These are phyloP conservation scores for Chaetomium sp. DNA, from an alignment of 2,329 filamentous ascomycete species.

Conservation along the genomic window DNA sequence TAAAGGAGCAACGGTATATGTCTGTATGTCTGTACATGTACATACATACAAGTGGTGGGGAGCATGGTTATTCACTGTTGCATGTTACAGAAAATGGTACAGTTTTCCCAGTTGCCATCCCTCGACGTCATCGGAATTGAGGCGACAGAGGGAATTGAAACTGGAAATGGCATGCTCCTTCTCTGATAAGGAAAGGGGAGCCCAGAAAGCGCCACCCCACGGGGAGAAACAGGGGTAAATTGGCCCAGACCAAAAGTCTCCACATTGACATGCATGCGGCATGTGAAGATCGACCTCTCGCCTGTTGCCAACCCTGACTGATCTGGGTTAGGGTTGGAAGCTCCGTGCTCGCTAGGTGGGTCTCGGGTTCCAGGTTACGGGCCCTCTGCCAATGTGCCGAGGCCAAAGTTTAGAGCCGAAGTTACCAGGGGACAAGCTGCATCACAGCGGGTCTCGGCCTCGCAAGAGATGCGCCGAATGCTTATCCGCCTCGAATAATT, in stretches of 20 bases:
- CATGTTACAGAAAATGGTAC: neutral
- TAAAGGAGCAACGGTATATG: neutral
- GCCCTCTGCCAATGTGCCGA: slow-evolving; percentile 29
- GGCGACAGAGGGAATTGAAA: neutral
- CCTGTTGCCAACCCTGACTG: neutral
- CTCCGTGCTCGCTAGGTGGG: too few species aligned
- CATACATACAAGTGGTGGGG: neutral
- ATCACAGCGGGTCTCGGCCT: slow-evolving; percentile 16
- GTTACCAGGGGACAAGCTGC: slow-evolving; percentile 21
- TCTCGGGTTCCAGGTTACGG: neutral
- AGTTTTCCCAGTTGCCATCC: neutral
- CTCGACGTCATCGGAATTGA: slow-evolving; percentile 10
- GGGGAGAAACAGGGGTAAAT: neutral
- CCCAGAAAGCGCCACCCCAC: neutral
- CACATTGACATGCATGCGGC: neutral
- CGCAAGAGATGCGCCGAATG: slow-evolving; percentile 17
- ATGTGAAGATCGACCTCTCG: slow-evolving; percentile 16
- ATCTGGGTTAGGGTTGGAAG: slow-evolving; percentile 21
- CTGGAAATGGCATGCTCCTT: neutral
- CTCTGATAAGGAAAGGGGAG: neutral
- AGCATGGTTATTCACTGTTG: neutral
- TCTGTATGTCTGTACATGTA: too few species aligned
- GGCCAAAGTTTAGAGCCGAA: slow-evolving; percentile 28
- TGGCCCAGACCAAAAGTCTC: neutral
- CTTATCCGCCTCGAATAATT: neutral